These are phyloP conservation scores for Obba rivulosa DNA, from an alignment of 768 basidiomycete species.

Conservation along the genomic window DNA sequence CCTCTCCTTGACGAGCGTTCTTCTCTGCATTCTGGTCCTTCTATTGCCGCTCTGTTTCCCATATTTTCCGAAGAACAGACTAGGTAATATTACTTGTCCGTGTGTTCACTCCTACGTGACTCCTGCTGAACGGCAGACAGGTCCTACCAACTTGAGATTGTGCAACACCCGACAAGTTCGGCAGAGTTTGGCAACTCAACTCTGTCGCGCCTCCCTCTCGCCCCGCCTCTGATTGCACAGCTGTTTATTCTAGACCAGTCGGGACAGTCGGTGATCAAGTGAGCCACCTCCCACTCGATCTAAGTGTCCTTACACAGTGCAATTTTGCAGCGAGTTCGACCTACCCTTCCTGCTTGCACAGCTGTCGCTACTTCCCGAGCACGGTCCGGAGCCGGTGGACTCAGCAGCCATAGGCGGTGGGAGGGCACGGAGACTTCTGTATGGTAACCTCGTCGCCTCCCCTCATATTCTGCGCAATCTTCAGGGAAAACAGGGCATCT, in stretches of 20 bases:
- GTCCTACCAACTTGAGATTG: constrained; percentile 75
- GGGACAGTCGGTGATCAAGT: constrained; percentile 76
- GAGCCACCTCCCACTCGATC: constrained; percentile 30
- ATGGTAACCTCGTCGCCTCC: constrained; percentile 82
- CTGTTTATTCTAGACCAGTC: constrained; percentile 68
- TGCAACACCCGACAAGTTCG: constrained; percentile 78
- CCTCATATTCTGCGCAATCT: constrained; percentile 77
- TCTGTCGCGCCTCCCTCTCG: constrained; percentile 76
- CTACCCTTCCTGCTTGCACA: constrained; percentile 86
- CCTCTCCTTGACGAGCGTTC: too few species aligned
- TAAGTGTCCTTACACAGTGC: background rate
- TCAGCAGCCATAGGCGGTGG: constrained; percentile 52
- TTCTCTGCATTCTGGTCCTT: too few species aligned
- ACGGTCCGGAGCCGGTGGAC: constrained; percentile 60
- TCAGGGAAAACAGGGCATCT: constrained; percentile 75
- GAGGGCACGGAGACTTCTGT: constrained; percentile 57
- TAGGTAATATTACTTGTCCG: background rate
- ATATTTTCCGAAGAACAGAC: background rate
- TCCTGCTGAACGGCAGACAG: constrained; percentile 7
- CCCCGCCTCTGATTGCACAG: constrained; percentile 79
- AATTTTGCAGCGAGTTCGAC: constrained; percentile 64
- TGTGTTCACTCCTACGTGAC: background rate
- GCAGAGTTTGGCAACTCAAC: constrained; percentile 76
- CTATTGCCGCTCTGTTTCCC: too few species aligned
- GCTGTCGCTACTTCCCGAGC: constrained; percentile 66